A percentile compares a stretch with the other conserved stretches of the same genome.
Evolutionary conservation across 2,329 filamentous ascomycete species (phyloP).

Genomic region (Penicillium sp.): DNA sequence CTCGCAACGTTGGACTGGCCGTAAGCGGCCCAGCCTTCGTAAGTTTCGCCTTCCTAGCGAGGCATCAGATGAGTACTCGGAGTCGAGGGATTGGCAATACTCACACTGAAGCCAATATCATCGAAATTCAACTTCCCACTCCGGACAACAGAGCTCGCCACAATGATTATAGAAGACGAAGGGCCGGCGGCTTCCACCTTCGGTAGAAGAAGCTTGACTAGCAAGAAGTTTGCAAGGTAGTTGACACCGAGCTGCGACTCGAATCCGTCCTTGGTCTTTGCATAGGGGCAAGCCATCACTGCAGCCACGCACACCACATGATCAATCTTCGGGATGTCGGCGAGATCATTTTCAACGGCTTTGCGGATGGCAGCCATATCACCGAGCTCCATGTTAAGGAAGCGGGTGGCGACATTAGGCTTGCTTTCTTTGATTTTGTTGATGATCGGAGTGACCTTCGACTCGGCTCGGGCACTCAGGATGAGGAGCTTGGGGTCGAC

Average conservation of each 20-base stretch:
- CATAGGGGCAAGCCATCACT: conserved; percentile 22
- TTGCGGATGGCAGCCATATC: conserved; percentile 12
- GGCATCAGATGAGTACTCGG: background rate
- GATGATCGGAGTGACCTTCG: conserved; percentile 16
- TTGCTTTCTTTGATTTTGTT: conserved; percentile 18
- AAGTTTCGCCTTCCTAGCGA: conserved; percentile 36
- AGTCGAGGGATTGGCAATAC: background rate
- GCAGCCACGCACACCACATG: conserved; percentile 20
- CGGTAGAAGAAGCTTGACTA: conserved; percentile 49
- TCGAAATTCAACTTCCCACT: conserved; percentile 44
- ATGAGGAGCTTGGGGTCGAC: conserved; percentile 22
- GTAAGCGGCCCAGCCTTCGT: conserved; percentile 48
- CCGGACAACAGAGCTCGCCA: conserved; percentile 19
- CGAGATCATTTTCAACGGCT: conserved; percentile 9
- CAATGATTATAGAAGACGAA: conserved; percentile 39
- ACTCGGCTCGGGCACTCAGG: conserved; percentile 19
- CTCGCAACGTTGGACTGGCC: conserved; percentile 55
- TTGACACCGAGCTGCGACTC: conserved; percentile 49
- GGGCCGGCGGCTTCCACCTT: conserved; percentile 42
- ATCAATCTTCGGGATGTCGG: conserved; percentile 19
- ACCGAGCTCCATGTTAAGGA: conserved; percentile 21
- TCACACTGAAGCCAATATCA: conserved; percentile 39
- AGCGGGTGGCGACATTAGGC: conserved; percentile 17
- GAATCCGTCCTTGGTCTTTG: conserved; percentile 25
- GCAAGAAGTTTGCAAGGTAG: conserved; percentile 50